phyloP scores from a whole-genome alignment of 306 rosid genomes.

The Cucumis sativus region Cucumber_9930_V3 NC_026659.2:5885001-5885500 shows the following conservation, averaged over 20 bases:
- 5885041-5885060: too few relatives aligned
- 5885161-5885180: slow-evolving; percentile 86
- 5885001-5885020: too few relatives aligned
- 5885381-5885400: slow-evolving; percentile 53
- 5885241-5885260: slow-evolving; percentile 57
- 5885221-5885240: slow-evolving; percentile 48
- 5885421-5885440: slow-evolving; percentile 69
- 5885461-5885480: slow-evolving; percentile 31
- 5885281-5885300: slow-evolving; percentile 44
- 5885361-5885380: slow-evolving; percentile 37
- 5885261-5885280: slow-evolving; percentile 48
- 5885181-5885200: slow-evolving; percentile 76
- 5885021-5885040: too few relatives aligned
- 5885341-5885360: slow-evolving; percentile 33
- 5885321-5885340: slow-evolving; percentile 48
- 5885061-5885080: too few relatives aligned
- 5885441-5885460: slow-evolving; percentile 37
- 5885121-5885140: neutral
- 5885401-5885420: slow-evolving; percentile 61
- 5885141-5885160: slow-evolving; percentile 46
- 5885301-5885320: slow-evolving; percentile 54
- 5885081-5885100: neutral
- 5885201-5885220: slow-evolving; percentile 54
- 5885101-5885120: neutral
- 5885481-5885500: neutral